Evolutionary conservation across 352 stramenopile species (phyloP), one percentile per base, ranked within the genome.

Genomic region (Globisporangium ultimum): DNA sequence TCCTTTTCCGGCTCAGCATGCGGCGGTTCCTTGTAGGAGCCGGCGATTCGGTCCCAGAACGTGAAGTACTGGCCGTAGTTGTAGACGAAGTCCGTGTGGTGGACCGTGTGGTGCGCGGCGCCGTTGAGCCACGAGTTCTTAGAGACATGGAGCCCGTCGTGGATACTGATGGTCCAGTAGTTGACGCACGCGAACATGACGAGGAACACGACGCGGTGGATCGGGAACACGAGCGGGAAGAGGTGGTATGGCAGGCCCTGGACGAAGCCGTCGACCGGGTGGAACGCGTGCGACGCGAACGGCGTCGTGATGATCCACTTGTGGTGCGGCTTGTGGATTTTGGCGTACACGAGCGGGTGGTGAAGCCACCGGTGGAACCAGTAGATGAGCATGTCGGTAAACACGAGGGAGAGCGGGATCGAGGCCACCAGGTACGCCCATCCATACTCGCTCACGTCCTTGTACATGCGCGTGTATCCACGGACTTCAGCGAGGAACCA

Each of bases 311-410:
- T 60, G 58, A 91, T 72, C 82, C 79, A 89, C 70, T 84, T 83
- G 76, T 91, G 82, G 70, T 91, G 82, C 22, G 72, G 64, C 58
- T 91, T 91, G 78, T 91, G 82, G 22, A 89, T 63, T 38, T 55
- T 45, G 24, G 70, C 78, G 67, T 91, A 91, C 32, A 91, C 49
- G 38, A 64, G 51, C 22, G 77, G 79, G 63, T 89, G 75, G 63
- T 91, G 82, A 24, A 91, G 72, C 67, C 64, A 75, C 40, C 82
- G 79, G 58, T 91, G 82, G 61, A 91, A 79, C 82, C 82, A 91
- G 72, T 91, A 91, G 67, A 91, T 87, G 53, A 89, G 60, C 74
- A 84, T 84, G 51, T 91, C 82, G 53, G 83, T 88, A 70, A 88
- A 91, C 18, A 87, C 58, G 46, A 91, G 48, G 51, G 88, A 89